These are phyloP conservation scores for Aristolochia contorta DNA, from an alignment of 164 flowering plant genomes.

Conservation along the genomic window DNA sequence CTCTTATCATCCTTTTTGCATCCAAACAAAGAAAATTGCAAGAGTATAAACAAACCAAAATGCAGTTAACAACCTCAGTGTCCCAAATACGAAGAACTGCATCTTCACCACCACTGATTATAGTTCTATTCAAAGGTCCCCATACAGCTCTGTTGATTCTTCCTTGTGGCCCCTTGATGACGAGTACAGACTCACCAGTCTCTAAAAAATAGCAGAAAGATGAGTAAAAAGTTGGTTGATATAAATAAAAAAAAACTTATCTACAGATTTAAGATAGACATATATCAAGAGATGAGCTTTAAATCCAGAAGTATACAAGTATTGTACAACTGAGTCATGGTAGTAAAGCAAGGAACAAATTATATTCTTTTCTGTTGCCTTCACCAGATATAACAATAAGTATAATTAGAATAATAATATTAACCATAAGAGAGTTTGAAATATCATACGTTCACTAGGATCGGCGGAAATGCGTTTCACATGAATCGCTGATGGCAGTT, in stretches of 20 bases:
- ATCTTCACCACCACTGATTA: slow-evolving; percentile 93
- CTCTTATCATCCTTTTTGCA: not conserved
- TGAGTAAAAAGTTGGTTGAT: not conserved
- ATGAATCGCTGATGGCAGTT: slow-evolving; percentile 64
- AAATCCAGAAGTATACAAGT: no score
- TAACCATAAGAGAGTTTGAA: not conserved
- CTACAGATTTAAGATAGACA: not conserved
- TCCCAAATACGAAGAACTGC: slow-evolving; percentile 86
- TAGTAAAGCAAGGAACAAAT: no score
- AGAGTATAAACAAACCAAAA: not conserved
- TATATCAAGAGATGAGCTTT: not conserved
- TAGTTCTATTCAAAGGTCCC: slow-evolving; percentile 83
- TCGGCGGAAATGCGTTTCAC: slow-evolving; percentile 68
- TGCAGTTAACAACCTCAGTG: slow-evolving; percentile 48
- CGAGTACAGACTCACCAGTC: slow-evolving; percentile 53
- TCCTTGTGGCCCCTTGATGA: slow-evolving; percentile 71
- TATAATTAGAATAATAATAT: no score
- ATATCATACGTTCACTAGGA: slow-evolving; percentile 51
- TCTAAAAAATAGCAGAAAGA: slow-evolving; percentile 30
- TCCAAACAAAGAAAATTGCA: not conserved
- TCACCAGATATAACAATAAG: no score
- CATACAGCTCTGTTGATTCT: slow-evolving; percentile 89
- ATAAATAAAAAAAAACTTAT: not conserved
- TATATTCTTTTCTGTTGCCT: no score
- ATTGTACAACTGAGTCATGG: no score